These are phyloP conservation scores for Ceratocystis destructans DNA, from an alignment of 2,329 filamentous ascomycete genomes.

Conservation along the genomic window DNA sequence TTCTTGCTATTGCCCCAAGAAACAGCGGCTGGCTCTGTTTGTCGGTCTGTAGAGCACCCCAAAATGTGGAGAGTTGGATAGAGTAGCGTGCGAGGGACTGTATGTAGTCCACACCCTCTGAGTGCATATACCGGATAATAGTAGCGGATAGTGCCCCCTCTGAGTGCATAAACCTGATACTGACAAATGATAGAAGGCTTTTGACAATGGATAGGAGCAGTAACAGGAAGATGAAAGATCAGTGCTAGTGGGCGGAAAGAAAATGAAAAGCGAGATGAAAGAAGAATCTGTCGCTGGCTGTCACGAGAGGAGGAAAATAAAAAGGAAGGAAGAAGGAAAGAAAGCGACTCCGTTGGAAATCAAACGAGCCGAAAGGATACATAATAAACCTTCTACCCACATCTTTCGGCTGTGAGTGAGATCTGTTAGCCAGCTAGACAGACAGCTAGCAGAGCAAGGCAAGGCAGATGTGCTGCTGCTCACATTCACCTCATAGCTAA, in stretches of 20 bases:
- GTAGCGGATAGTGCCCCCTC: neutral
- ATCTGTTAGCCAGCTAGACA: neutral
- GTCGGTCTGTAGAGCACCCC: constrained; percentile 15
- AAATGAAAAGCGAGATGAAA: neutral
- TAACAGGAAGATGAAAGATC: neutral
- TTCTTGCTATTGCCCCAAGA: neutral
- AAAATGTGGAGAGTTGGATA: neutral
- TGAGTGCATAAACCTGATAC: neutral
- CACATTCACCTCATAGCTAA: neutral
- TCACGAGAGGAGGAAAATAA: neutral
- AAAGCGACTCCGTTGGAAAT: neutral
- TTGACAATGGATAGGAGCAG: neutral
- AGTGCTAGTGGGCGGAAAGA: neutral
- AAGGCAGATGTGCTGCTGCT: neutral
- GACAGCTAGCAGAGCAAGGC: neutral
- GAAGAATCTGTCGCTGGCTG: neutral
- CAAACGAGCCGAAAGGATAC: neutral
- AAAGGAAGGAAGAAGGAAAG: constrained; percentile 1
- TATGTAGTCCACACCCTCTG: neutral
- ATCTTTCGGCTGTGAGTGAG: neutral
- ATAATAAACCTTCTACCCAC: neutral
- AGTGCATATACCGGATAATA: neutral
- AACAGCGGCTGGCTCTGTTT: neutral
- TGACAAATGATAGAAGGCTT: neutral
- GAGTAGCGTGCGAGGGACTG: neutral